phyloP scores from a whole-genome alignment of 192 early-diverging fungal species.

The Spinellus fusiger region DNA sequence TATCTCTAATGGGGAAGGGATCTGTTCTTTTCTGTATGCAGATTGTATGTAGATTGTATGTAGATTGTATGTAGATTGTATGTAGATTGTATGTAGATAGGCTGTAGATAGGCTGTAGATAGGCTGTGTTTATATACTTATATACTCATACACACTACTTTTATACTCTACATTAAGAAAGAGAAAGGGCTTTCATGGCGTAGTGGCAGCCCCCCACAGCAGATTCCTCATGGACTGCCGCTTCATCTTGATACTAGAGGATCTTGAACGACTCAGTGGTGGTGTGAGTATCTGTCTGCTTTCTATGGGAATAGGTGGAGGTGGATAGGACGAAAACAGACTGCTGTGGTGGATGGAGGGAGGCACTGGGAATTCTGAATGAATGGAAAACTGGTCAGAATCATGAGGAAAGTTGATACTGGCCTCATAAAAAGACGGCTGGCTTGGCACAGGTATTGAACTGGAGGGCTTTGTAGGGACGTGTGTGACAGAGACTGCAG shows the following conservation, averaged over 20 bases:
- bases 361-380: background rate
- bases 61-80: too few relatives aligned
- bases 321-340: background rate
- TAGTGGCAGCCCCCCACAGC: too few relatives aligned
- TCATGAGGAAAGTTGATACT: conserved; percentile 24
- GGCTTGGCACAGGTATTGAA: background rate
- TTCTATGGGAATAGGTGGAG: background rate
- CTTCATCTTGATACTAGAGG: background rate
- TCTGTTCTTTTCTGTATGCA: too few relatives aligned
- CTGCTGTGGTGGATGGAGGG: background rate
- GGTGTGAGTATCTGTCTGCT: background rate
- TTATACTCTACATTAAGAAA: too few relatives aligned
- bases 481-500: background rate
- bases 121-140: too few relatives aligned
- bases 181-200: too few relatives aligned
- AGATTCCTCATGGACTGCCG: background rate
- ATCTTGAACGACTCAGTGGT: background rate
- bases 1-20: too few relatives aligned
- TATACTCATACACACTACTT: too few relatives aligned
- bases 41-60: too few relatives aligned
- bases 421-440: background rate
- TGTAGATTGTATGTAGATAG: too few relatives aligned
- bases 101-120: too few relatives aligned
- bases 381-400: conserved; percentile 23
- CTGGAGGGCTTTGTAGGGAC: background rate